Evolutionary conservation across 116 monocot genomes (phyloP).

Genomic region (Trichopus zeylanicus): DNA sequence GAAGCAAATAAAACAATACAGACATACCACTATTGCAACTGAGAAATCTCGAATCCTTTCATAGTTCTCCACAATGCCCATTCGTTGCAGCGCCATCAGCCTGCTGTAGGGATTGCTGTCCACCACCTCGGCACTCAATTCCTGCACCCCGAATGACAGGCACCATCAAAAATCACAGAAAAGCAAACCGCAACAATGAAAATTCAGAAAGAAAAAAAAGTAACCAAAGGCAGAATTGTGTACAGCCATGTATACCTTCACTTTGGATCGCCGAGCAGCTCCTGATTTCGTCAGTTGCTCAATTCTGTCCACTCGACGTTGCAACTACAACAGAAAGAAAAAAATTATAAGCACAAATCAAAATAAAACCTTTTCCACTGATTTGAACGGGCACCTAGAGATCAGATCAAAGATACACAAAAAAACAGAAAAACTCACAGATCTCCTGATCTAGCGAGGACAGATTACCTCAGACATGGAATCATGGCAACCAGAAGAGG

Average conservation of each 20-base stretch:
- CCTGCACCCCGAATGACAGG: conserved; percentile 22
- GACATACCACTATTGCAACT: conserved; percentile 70
- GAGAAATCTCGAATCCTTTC: conserved; percentile 69
- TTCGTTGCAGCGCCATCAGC: conserved; percentile 95
- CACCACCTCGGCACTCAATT: conserved; percentile 90
- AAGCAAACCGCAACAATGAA: not conserved
- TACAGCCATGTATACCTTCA: conserved; percentile 23
- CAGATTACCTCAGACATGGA: conserved; percentile 21
- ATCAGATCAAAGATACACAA: not conserved
- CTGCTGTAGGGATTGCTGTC: conserved; percentile 95
- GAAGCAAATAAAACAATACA: conserved; percentile 2
- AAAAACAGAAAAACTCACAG: not conserved
- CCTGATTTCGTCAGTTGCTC: conserved; percentile 11
- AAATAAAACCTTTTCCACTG: too few species aligned
- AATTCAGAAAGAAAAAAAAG: not conserved
- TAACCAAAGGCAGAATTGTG: not conserved
- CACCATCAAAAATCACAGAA: not conserved
- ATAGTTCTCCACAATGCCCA: conserved; percentile 84
- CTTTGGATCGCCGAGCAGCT: conserved; percentile 31
- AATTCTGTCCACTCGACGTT: conserved; percentile 25
- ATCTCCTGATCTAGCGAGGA: not conserved
- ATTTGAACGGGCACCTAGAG: not conserved
- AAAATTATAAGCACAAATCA: not conserved
- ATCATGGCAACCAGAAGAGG: not conserved
- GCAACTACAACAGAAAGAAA: conserved; percentile 15